A percentile compares a stretch with the other conserved stretches of the same genome.
Conservation (phyloP, 371 early-diverging fungal genomes). For the Mucor sp. region DNA sequence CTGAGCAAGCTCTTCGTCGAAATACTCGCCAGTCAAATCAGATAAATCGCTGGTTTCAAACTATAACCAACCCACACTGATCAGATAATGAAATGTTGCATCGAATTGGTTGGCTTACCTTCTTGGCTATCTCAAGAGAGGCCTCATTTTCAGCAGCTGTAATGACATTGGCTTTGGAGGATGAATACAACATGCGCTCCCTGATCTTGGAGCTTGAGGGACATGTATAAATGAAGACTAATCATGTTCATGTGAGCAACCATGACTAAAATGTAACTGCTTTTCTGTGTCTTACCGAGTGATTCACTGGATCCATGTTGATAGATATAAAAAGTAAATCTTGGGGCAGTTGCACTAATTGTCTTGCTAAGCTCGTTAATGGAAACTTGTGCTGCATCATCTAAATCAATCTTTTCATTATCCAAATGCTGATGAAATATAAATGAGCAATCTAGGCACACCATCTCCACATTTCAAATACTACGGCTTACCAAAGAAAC, state of each 20-base stretch:
- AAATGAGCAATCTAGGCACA: not conserved
- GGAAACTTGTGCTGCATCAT: conserved; percentile 37
- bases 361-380: conserved; percentile 45
- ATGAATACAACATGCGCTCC: conserved; percentile 87
- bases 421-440: conserved; percentile 36
- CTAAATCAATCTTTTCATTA: conserved; percentile 63
- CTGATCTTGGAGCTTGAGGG: conserved; percentile 80
- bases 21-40: conserved; percentile 62
- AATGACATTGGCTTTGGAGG: conserved; percentile 67
- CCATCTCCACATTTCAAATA: not conserved
- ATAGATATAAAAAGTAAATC: conserved; percentile 70
- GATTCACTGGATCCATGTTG: conserved; percentile 48
- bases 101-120: conserved; percentile 39
- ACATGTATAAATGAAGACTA: conserved; percentile 83
- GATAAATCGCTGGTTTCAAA: conserved; percentile 72
- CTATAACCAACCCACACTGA: conserved; percentile 20
- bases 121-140: conserved; percentile 59
- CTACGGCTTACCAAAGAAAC: conserved; percentile 61
- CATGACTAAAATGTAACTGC: not conserved
- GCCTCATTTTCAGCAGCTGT: conserved; percentile 55
- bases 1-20: conserved; percentile 60
- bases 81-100: not conserved
- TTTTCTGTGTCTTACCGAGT: conserved; percentile 42
- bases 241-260: not conserved
- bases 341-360: conserved; percentile 58